phyloP scores from a whole-genome alignment of 169 alveolate genomes.

The Plasmodium inui region DNA sequence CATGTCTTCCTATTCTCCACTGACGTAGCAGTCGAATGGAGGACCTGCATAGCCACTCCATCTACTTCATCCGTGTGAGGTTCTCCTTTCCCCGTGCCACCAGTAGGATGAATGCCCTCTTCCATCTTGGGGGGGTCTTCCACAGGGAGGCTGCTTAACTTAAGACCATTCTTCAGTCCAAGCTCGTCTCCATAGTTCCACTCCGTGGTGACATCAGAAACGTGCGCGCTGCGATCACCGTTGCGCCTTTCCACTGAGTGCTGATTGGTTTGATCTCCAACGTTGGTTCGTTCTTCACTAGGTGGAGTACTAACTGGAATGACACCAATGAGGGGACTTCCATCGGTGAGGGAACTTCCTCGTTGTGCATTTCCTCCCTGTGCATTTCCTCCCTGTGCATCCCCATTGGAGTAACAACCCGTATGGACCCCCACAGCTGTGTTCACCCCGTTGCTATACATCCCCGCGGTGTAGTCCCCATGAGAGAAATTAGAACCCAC shows the following conservation, averaged over 20 bases:
- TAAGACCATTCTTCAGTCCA: not conserved
- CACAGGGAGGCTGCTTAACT: not conserved
- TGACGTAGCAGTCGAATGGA: not conserved
- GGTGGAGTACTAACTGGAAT: not conserved
- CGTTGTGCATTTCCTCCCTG: not conserved
- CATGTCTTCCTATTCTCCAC: not conserved
- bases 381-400: not conserved
- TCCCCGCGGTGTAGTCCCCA: not conserved
- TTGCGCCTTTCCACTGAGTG: not conserved
- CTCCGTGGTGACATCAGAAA: not conserved
- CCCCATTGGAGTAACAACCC: not conserved
- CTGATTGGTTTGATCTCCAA: not conserved
- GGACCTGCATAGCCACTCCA: not conserved
- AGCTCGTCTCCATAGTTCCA: not conserved
- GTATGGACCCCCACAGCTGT: not conserved
- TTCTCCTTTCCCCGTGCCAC: not conserved
- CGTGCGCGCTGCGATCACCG: not conserved
- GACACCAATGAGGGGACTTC: too few species aligned
- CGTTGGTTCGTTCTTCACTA: not conserved
- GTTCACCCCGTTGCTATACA: not conserved
- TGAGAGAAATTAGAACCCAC: slow-evolving; percentile 6
- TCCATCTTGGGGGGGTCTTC: not conserved
- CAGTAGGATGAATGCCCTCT: not conserved
- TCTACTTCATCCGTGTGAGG: not conserved
- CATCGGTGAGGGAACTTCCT: not conserved